Base-by-base conservation (phyloP, 768 basidiomycete genomes). In the Trametes meyenii region DNA sequence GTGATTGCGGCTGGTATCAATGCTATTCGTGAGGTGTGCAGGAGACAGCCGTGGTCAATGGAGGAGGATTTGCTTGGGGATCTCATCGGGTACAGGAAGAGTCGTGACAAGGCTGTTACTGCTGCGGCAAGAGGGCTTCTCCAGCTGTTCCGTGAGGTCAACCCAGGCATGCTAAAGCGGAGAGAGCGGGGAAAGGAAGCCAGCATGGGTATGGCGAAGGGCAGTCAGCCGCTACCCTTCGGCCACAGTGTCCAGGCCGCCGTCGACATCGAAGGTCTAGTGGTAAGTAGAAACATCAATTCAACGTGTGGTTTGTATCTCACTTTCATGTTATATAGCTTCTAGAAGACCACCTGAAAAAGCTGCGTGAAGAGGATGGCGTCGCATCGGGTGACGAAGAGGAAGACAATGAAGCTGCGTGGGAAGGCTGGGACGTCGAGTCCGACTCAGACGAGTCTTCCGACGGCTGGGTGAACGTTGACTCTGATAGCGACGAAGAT, bases 1-100 rank as follows among this genome's bases (percentile, higher is more conserved):
- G 94, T 98, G 69, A 90, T 98, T 63, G 88, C 96, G 1, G 97
- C 96, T 0, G 97, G 97, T n/a, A 77, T 99, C 64, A 99, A 99
- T 73, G 85, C 93, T 16, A 94, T 99, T 43, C 83, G 95, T 33
- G 96, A 98, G 73, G 85, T 99, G n/a, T 97, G 94, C 73, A 75
- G 91, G 35, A 76, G 96, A 40, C 97, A 99, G 71, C 94, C 96
- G 4, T 96, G 94, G 93, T 87, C 91, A 55, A 98, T 99, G 90
- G 94, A 96, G 66, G 93, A 94, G 66, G 96, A 98, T 69, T 74
- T 98, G 24, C 78, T 99, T 5, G 87, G 90, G 3, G 97, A 99
- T 75, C 74, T 99, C 64, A 84, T 98, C 53, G 96, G 94, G 75
- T 99, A 99, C 73, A 82, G 88, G 71, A 98, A 97, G 78, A 96